These are phyloP conservation scores for Colletotrichum sp. DNA, from an alignment of 2,329 filamentous ascomycete species.

Conservation along the genomic window DNA sequence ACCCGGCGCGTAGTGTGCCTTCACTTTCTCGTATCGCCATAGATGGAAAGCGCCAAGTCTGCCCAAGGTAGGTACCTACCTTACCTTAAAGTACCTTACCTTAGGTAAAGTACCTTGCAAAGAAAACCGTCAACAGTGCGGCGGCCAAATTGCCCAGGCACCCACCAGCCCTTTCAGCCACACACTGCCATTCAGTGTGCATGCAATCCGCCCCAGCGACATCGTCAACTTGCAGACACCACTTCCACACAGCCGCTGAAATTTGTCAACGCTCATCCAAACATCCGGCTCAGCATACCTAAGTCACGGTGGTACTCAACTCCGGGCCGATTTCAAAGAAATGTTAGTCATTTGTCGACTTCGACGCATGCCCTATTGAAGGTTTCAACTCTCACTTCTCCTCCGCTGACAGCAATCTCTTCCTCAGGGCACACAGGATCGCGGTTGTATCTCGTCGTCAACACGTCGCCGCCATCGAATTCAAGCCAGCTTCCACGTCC, in stretches of 20 bases:
- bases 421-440: too few species aligned
- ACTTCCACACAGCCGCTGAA: not conserved
- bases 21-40: too few species aligned
- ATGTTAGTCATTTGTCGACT: too few species aligned
- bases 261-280: not conserved
- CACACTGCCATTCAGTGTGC: not conserved
- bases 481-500: too few species aligned
- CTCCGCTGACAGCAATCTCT: too few species aligned
- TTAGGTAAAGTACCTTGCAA: not conserved
- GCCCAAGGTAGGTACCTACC: not conserved
- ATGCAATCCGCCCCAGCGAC: not conserved
- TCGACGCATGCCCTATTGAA: too few species aligned
- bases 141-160: not conserved
- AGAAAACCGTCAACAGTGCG: not conserved
- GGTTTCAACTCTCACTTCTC: too few species aligned
- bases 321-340: too few species aligned
- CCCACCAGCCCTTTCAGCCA: not conserved
- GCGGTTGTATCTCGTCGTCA: too few species aligned
- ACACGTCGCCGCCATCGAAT: too few species aligned
- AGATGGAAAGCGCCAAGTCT: too few species aligned
- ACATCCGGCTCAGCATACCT: not conserved
- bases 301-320: not conserved
- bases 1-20: too few species aligned
- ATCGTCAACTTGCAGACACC: not conserved
- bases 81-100: not conserved